A percentile compares a stretch with the other conserved stretches of the same genome.
Evolutionary conservation across 1,139 yeast genomes (phyloP).

Genomic region (Yamadazyma triangularis): DNA sequence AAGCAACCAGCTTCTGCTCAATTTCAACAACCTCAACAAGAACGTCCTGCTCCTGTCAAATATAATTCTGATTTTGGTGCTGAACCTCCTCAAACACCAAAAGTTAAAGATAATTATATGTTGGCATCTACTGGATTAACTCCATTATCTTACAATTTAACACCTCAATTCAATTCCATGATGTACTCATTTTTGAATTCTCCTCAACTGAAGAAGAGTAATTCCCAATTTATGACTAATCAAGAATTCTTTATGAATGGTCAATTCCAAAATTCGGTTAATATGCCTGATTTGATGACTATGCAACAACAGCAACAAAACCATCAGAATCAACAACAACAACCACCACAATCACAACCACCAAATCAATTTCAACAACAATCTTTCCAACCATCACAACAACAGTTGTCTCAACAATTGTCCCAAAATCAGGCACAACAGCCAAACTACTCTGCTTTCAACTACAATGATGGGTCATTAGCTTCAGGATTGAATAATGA

Average conservation of each 20-base stretch:
- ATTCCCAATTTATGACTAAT: slow-evolving; percentile 23
- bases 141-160: slow-evolving; percentile 27
- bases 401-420: slow-evolving; percentile 4
- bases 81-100: slow-evolving; percentile 33
- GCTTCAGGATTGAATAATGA: slow-evolving; percentile 11
- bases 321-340: not conserved
- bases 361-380: slow-evolving; percentile 3
- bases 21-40: slow-evolving; percentile 1
- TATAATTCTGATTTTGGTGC: slow-evolving; percentile 22
- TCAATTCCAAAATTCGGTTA: slow-evolving; percentile 1
- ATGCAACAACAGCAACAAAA: slow-evolving; percentile 1
- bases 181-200: slow-evolving; percentile 41
- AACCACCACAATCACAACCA: slow-evolving; percentile 1
- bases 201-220: slow-evolving; percentile 22
- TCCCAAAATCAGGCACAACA: slow-evolving; percentile 1
- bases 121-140: slow-evolving; percentile 31
- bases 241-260: slow-evolving; percentile 25
- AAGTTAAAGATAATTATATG: slow-evolving; percentile 26
- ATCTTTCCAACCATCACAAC: slow-evolving; percentile 3
- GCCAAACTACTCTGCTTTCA: slow-evolving; percentile 1
- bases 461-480: slow-evolving; percentile 1
- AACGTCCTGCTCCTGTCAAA: slow-evolving; percentile 16
- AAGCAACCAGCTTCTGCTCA: not conserved
- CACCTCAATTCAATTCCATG: slow-evolving; percentile 42
- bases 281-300: slow-evolving; percentile 1